Base-by-base conservation (phyloP, 108 stramenopile species). In the Skeletonema costatum region DNA sequence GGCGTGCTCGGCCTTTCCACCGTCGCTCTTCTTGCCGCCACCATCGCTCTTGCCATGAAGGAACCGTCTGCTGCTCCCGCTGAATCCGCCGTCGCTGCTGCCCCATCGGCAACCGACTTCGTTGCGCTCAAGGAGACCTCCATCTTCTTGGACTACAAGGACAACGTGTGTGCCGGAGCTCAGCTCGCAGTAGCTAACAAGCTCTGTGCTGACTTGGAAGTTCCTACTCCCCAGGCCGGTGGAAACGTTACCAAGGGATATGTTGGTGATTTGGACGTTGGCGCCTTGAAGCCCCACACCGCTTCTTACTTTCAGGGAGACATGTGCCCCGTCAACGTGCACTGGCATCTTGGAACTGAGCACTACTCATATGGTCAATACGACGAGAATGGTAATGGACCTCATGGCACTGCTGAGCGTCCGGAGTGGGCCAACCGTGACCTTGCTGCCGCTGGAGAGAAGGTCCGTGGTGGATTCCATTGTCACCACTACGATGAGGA, bases 311-410 rank as follows among this genome's bases (percentile, higher is more conserved):
- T 89, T 32, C 91, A 90, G 25, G 25, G 25, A 25, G 8, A 36
- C 36, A 42, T 42, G 41, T 42, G 41, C 41, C 41, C 88, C 29
- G 91, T 92, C 71, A 92, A 92, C 64, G 89, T 89, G 21, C 91
- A 91, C 64, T 91, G 90, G 90, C 90, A 91, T 68, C 71, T 88
- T 66, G 90, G 90, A 42, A 63, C 90, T 58, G 90, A 91, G 84
- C 90, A 91, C 81, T 83, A 76, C 60, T 87, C 86, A 5, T 42
- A 32, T 58, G 90, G 90, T 36, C 75, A 91, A 68, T 91, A 65
- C 63, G 90, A 89, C 60, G 87, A 88, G 64, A 75, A 70, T 31
- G 89, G 87, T 32, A 12, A 14, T 14, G 86, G 86, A 11, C 84
- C 83, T 21, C n/a, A 71, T 29, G 66, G 73, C n/a, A 74, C 63